Conservation (phyloP, 495 filamentous ascomycete genomes). For the Penicillium egyptiacum region DNA sequence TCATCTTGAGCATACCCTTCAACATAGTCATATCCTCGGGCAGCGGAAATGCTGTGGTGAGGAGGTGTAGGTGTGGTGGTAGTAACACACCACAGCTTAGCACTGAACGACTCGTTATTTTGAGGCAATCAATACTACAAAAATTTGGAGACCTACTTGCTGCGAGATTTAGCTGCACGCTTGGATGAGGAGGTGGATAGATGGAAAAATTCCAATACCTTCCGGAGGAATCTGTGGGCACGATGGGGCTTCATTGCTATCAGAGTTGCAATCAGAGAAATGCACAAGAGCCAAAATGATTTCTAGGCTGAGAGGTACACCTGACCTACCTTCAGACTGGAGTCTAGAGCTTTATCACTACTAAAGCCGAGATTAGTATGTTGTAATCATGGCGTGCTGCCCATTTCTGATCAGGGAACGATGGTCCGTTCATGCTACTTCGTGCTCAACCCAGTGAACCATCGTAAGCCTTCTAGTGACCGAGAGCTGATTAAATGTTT, state of each 20-base stretch:
- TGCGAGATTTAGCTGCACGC: neutral
- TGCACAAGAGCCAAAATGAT: neutral
- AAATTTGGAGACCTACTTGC: neutral
- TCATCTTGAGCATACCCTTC: neutral
- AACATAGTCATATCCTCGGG: neutral
- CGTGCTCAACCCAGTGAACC: neutral
- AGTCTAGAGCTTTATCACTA: neutral
- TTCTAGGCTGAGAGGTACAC: neutral
- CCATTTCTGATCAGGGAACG: neutral
- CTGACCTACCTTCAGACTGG: neutral
- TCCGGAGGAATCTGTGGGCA: neutral
- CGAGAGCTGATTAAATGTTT: neutral
- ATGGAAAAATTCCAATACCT: slow-evolving; percentile 7
- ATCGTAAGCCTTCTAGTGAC: neutral
- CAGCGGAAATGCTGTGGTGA: neutral
- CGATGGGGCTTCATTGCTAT: slow-evolving; percentile 4
- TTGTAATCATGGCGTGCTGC: slow-evolving; percentile 6
- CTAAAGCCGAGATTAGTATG: neutral
- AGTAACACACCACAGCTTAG: slow-evolving; percentile 3
- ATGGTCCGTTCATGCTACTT: neutral
- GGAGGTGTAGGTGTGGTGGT: neutral
- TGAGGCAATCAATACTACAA: too few species aligned
- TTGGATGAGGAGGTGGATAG: neutral
- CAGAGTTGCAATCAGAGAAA: neutral
- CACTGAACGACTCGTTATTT: neutral